Evolutionary conservation across 148 eudicot species (phyloP), one percentile per base, ranked within the genome.

Genomic region (Cornus suecica): DNA sequence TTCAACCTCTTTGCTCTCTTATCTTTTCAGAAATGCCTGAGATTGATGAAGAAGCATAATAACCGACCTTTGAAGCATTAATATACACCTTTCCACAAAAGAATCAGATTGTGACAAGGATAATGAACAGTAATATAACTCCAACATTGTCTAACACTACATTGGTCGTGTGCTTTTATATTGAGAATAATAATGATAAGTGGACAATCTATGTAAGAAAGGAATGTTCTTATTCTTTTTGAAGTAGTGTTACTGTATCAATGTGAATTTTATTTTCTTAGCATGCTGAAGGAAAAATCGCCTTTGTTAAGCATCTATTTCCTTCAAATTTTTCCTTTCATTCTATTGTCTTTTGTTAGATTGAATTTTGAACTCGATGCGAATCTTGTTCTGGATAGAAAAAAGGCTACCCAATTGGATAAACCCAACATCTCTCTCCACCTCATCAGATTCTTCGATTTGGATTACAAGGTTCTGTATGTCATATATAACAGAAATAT

Each of bases 361-460:
- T 71, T 26, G 23, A 69, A 66, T 66, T 66, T 58, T 66, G 69
- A 30, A 66, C 30, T 45, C 14, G 30, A 45, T 69, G 34, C 31
- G 31, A 69, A 70, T 70, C 60, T 26, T 16, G 52, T 3, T 8
- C 20, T 31, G 45, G 45, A 31, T 42, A 29, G 30, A 13, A 30
- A 65, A 65, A 28, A 14, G 41, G 68, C 8, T 27, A 5, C 68
- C 41, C 37, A 65, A 65, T 65, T 28, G 68, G 37, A 28, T 28
- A 65, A n/a, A 65, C 68, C 68, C 68, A 65, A 65, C 9, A 65
- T 65, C 37, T 65, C 30, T 65, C 8, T 65, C 68, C 68, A 30
- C 68, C 68, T 5, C 68, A 65, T 15, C 68, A 29, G 15, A 29
- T 65, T 16, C 68, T 65, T 41, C 68, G 14, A 52, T 22, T 54